These are phyloP conservation scores for Penicillium turbatum DNA, from an alignment of 495 filamentous ascomycete genomes.

Conservation along the genomic window DNA sequence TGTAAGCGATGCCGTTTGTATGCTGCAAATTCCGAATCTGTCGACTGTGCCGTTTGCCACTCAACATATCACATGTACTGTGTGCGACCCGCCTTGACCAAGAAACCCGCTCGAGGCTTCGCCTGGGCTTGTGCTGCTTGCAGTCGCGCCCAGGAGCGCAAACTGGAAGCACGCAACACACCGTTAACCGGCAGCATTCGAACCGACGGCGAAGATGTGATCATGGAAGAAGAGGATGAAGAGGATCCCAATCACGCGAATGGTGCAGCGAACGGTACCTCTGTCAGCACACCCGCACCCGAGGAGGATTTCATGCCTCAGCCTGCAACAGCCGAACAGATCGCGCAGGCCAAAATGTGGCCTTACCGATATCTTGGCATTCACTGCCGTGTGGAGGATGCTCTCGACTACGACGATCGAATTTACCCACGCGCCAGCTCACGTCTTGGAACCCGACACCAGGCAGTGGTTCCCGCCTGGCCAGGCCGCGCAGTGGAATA, in stretches of 20 bases:
- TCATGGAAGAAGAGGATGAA: conserved; percentile 69
- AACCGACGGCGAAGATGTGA: conserved; percentile 73
- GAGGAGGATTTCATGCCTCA: conserved; percentile 52
- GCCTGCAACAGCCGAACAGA: conserved; percentile 82
- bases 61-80: conserved; percentile 99
- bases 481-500: conserved; percentile 79
- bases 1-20: conserved; percentile 89
- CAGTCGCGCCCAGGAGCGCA: conserved; percentile 87
- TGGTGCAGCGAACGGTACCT: conserved; percentile 43
- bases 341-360: conserved; percentile 89
- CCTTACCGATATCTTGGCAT: conserved; percentile 94
- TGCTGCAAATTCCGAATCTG: conserved; percentile 92
- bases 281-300: conserved; percentile 56
- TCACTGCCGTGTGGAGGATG: conserved; percentile 95
- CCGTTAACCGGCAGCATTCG: conserved; percentile 54
- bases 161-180: conserved; percentile 85
- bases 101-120: conserved; percentile 96
- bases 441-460: conserved; percentile 84
- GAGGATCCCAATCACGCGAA: conserved; percentile 34
- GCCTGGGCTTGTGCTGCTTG: conserved; percentile 97
- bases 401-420: conserved; percentile 93
- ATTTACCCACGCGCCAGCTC: conserved; percentile 96
- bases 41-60: conserved; percentile 92
- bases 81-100: conserved; percentile 84
- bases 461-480: conserved; percentile 83